These are phyloP conservation scores for Primulina huaijiensis DNA, from an alignment of 257 asterid species.

Conservation along the genomic window DNA sequence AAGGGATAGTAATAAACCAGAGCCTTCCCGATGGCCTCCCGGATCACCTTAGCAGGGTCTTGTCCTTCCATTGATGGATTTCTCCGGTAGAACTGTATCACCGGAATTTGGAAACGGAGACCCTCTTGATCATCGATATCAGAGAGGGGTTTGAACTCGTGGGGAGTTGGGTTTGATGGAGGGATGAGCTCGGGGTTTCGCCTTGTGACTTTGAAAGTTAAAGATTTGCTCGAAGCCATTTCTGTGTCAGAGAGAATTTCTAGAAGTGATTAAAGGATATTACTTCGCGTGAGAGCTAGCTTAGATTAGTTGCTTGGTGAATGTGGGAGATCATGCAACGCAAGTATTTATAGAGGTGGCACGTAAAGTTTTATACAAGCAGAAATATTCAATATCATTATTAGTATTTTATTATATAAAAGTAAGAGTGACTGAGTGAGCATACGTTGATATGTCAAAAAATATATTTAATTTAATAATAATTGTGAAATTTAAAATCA, in stretches of 20 bases:
- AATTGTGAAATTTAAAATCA: too few species aligned
- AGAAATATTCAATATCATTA: too few species aligned
- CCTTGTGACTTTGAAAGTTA: constrained; percentile 45
- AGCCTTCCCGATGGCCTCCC: constrained; percentile 47
- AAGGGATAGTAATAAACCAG: constrained; percentile 70
- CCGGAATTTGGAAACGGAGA: constrained; percentile 60
- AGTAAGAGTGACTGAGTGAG: too few species aligned
- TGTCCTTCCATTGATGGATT: constrained; percentile 24
- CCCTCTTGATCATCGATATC: constrained; percentile 68
- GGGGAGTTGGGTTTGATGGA: constrained; percentile 59
- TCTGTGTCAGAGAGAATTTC: background rate
- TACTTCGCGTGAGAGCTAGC: background rate
- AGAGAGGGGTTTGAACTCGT: constrained; percentile 47
- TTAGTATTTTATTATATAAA: too few species aligned
- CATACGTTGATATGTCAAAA: too few species aligned
- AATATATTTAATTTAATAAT: too few species aligned
- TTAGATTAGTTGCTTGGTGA: background rate
- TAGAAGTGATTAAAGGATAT: too few species aligned
- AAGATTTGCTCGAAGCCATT: constrained; percentile 31
- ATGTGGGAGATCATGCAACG: background rate
- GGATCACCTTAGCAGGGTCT: constrained; percentile 52
- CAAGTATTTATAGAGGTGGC: background rate
- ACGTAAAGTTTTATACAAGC: background rate
- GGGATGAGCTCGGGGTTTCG: constrained; percentile 41
- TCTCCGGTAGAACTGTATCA: constrained; percentile 49